phyloP scores from a whole-genome alignment of 2,329 filamentous ascomycete genomes.

The Beauveria sp. region DNA sequence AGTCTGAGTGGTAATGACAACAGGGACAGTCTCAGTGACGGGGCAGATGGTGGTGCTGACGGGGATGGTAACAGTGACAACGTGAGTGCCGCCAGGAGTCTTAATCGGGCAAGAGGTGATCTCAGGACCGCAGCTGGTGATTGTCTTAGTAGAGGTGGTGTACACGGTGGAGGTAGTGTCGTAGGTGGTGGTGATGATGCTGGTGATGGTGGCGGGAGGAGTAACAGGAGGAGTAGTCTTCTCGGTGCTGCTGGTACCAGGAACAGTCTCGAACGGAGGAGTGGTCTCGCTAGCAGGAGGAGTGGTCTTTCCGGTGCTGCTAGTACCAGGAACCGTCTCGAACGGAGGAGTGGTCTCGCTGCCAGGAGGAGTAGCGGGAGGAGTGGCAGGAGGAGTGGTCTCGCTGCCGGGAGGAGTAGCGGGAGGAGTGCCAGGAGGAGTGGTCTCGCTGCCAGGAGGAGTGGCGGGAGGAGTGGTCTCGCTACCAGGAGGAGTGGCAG shows the following conservation, averaged over 20 bases:
- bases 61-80: slow-evolving; percentile 47
- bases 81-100: slow-evolving; percentile 30
- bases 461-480: slow-evolving; percentile 14
- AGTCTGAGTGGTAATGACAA: slow-evolving; percentile 13
- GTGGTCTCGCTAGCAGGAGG: slow-evolving; percentile 6
- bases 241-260: background rate
- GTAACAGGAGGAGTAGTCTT: slow-evolving; percentile 13
- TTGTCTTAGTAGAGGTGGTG: slow-evolving; percentile 40
- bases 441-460: background rate
- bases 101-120: slow-evolving; percentile 45
- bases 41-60: slow-evolving; percentile 55
- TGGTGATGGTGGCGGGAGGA: slow-evolving; percentile 16
- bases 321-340: too few species aligned
- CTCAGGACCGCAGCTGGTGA: slow-evolving; percentile 40
- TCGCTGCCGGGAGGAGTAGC: too few species aligned
- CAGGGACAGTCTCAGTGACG: slow-evolving; percentile 39
- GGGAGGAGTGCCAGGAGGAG: background rate
- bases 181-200: slow-evolving; percentile 27
- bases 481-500: slow-evolving; percentile 8
- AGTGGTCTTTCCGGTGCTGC: background rate
- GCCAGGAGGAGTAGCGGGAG: too few species aligned
- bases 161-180: slow-evolving; percentile 42
- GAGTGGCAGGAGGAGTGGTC: too few species aligned
- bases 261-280: background rate
- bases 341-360: too few species aligned